Conservation (phyloP, 164 flowering plant species). For the Echeveria elegans region DNA sequence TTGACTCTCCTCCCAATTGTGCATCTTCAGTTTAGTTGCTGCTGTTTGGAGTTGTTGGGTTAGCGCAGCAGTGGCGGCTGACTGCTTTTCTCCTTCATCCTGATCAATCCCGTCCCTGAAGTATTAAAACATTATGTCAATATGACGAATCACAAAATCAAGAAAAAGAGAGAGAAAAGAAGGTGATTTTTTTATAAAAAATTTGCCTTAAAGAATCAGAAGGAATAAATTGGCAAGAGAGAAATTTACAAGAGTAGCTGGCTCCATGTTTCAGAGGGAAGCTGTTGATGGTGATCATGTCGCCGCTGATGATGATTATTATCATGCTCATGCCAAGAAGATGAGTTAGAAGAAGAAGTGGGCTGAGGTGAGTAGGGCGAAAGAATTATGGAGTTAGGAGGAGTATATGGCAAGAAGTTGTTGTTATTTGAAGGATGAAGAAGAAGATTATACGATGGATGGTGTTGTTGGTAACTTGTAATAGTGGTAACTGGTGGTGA, state of each 20-base stretch:
- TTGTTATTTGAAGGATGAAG: slow-evolving; percentile 9
- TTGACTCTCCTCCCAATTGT: slow-evolving; percentile 29
- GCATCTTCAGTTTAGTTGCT: slow-evolving; percentile 24
- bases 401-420: slow-evolving; percentile 17
- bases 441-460: background rate
- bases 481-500: slow-evolving; percentile 26
- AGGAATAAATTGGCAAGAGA: background rate
- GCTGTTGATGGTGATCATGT: slow-evolving; percentile 20
- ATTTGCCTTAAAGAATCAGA: background rate
- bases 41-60: slow-evolving; percentile 19
- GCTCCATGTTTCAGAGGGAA: slow-evolving; percentile 75
- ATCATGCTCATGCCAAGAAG: slow-evolving; percentile 26
- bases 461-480: slow-evolving; percentile 17
- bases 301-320: slow-evolving; percentile 13
- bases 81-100: slow-evolving; percentile 8
- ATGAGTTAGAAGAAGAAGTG: slow-evolving; percentile 4
- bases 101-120: background rate
- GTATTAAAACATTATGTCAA: background rate
- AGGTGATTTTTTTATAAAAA: too few relatives aligned
- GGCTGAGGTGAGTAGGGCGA: slow-evolving; percentile 18
- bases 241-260: slow-evolving; percentile 51
- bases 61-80: slow-evolving; percentile 12
- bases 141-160: background rate
- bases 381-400: slow-evolving; percentile 17
- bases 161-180: too few relatives aligned